Evolutionary conservation across 768 basidiomycete genomes (phyloP), one percentile per base, ranked within the genome.

Genomic region (Russula sp.): DNA sequence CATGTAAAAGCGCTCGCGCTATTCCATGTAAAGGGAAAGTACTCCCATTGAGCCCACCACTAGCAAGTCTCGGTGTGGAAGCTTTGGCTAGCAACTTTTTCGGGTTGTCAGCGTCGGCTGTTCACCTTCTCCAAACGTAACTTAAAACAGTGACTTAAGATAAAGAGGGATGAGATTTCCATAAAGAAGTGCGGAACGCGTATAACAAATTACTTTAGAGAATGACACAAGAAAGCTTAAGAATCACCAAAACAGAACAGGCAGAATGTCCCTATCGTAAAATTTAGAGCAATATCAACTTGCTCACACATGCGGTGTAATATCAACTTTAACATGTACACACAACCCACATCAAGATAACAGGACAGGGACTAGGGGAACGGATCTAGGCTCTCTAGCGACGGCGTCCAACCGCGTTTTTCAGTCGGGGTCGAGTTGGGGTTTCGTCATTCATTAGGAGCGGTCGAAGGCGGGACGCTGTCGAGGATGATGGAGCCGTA

Each of bases 381-480:
- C 2, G 36, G 13, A 47, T 39, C 29, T 29, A 56, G 42, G 36
- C 34, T 14, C 50, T 66, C 70, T 74, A 83, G 66, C 83, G 81
- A 73, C 79, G 74, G 49, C 82, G 77, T 63, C 74, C 73, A 46
- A 72, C 71, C 22, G 71, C 70, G 45, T 73, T 73, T 65, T 81
- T 79, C 71, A 77, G 74, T 59, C 85, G 79, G 20, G 84, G 83
- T 58, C 83, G 76, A 25, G 85, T 85, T 41, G 85, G 85, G 1
- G 84, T 84, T 68, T 86, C 83, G 59, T 81, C 78, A 56, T 68
- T 75, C 29, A 73, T 53, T 25, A 73, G 74, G 16, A 77, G 73
- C 43, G 74, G 71, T 47, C 77, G 75, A 56, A 73, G 68, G 45
- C 74, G 72, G 2, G 70, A 68, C 51, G 70, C 72, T 65, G 63